Evolutionary conservation across 148 eudicot genomes (phyloP).

Genomic region (Rhododendron ferrugineum): DNA sequence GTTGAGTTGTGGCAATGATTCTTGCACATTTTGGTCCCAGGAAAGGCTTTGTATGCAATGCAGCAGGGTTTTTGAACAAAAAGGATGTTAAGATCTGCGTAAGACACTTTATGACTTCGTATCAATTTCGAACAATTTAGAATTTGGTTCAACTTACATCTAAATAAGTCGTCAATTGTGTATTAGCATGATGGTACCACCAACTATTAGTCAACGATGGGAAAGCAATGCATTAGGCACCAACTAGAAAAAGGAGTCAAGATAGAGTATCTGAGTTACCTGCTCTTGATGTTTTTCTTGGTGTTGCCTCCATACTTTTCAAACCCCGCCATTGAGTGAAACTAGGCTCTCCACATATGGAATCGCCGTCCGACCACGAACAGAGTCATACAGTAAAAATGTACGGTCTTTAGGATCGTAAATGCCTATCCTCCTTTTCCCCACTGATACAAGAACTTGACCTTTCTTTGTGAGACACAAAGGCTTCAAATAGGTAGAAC

Average conservation of each 20-base stretch:
- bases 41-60: not conserved
- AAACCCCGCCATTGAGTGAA: not conserved
- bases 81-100: not conserved
- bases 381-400: not conserved
- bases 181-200: not conserved
- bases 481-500: not conserved
- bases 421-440: not conserved
- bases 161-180: not conserved
- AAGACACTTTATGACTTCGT: not conserved
- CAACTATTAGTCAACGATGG: not conserved
- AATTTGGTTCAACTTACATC: not conserved
- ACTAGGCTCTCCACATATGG: not conserved
- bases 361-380: not conserved
- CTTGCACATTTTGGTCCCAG: not conserved
- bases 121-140: not conserved
- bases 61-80: not conserved
- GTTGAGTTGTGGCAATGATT: not conserved
- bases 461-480: not conserved
- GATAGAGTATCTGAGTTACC: not conserved
- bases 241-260: not conserved
- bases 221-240: not conserved
- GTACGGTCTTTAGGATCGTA: not conserved
- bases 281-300: not conserved
- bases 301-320: not conserved
- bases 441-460: not conserved